Evolutionary conservation across 768 basidiomycete species (phyloP).

Genomic region (Tricholoma sp.): DNA sequence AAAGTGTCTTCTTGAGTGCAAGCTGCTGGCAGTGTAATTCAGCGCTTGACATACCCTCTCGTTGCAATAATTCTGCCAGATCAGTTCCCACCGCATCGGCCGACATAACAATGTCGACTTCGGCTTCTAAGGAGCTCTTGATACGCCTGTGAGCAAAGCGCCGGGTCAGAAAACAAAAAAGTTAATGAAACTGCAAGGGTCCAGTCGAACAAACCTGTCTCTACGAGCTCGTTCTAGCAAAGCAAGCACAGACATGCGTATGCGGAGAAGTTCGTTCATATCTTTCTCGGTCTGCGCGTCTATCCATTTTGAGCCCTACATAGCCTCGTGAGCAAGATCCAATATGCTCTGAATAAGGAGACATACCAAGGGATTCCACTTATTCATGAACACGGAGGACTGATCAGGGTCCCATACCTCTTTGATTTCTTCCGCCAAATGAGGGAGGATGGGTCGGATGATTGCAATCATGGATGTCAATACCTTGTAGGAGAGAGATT

Average conservation of each 20-base stretch:
- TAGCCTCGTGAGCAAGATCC: background rate
- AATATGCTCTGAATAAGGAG: background rate
- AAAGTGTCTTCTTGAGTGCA: background rate
- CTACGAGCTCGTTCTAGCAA: conserved; percentile 74
- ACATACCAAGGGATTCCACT: conserved; percentile 70
- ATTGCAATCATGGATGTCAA: conserved; percentile 63
- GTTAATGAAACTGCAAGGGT: background rate
- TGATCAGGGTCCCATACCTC: conserved; percentile 32
- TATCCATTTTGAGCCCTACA: conserved; percentile 57
- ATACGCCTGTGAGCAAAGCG: conserved; percentile 45
- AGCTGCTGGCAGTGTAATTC: background rate
- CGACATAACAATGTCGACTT: conserved; percentile 59
- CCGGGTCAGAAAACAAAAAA: conserved; percentile 3
- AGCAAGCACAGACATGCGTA: conserved; percentile 58
- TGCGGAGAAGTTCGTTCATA: conserved; percentile 56
- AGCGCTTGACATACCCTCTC: conserved; percentile 37
- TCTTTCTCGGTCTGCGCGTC: conserved; percentile 51
- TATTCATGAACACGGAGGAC: conserved; percentile 62
- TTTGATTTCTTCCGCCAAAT: conserved; percentile 87
- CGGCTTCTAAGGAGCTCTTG: conserved; percentile 72
- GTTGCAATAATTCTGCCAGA: conserved; percentile 29
- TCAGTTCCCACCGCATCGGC: conserved; percentile 19
- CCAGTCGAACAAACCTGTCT: conserved; percentile 51
- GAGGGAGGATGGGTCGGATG: conserved; percentile 83
- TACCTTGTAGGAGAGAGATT: conserved; percentile 38